Percentiles rank a stretch among this genome's conserved stretches.
Evolutionary conservation across 2,329 filamentous ascomycete genomes (phyloP).

Genomic region (Microcyclospora tardicrescens): DNA sequence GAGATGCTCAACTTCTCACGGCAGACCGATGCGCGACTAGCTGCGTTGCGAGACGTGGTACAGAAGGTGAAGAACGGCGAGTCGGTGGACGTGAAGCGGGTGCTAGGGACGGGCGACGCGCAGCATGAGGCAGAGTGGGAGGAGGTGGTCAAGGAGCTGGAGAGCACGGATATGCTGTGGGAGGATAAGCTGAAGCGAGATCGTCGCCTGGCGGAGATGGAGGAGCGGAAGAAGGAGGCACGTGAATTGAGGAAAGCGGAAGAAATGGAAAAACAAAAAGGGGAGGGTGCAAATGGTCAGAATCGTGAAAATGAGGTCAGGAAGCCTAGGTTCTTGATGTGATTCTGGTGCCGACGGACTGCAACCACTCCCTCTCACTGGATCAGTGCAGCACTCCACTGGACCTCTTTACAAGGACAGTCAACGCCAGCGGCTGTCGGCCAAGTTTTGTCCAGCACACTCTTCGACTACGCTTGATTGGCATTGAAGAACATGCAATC

Average conservation of each 20-base stretch:
- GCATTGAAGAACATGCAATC: no score
- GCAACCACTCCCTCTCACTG: no score
- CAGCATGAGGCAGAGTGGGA: slow-evolving; percentile 77
- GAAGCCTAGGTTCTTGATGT: slow-evolving; percentile 21
- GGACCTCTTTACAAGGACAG: no score
- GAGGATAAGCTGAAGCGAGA: slow-evolving; percentile 18
- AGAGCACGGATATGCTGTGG: slow-evolving; percentile 19
- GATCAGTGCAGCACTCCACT: no score
- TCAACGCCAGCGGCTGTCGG: no score
- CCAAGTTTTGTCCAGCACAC: no score
- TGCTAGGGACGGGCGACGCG: slow-evolving; percentile 65
- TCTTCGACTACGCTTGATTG: no score
- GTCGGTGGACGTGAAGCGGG: slow-evolving; percentile 71
- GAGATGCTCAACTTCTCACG: slow-evolving; percentile 61
- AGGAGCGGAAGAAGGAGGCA: slow-evolving; percentile 13
- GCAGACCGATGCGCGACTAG: slow-evolving; percentile 67
- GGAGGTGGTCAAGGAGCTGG: slow-evolving; percentile 47
- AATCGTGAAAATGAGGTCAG: slow-evolving; percentile 3
- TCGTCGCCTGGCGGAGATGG: slow-evolving; percentile 9
- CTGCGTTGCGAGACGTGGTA: slow-evolving; percentile 60
- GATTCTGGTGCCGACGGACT: slow-evolving; percentile 1
- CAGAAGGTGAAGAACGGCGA: slow-evolving; percentile 58
- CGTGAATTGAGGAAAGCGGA: slow-evolving; percentile 8
- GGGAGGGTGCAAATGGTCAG: slow-evolving; percentile 1
- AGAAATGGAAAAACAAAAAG: slow-evolving; percentile 1